Percentiles rank a stretch among this genome's conserved stretches.
phyloP scores from a whole-genome alignment of 108 stramenopile genomes.

The Pelagomonas calceolata region DNA sequence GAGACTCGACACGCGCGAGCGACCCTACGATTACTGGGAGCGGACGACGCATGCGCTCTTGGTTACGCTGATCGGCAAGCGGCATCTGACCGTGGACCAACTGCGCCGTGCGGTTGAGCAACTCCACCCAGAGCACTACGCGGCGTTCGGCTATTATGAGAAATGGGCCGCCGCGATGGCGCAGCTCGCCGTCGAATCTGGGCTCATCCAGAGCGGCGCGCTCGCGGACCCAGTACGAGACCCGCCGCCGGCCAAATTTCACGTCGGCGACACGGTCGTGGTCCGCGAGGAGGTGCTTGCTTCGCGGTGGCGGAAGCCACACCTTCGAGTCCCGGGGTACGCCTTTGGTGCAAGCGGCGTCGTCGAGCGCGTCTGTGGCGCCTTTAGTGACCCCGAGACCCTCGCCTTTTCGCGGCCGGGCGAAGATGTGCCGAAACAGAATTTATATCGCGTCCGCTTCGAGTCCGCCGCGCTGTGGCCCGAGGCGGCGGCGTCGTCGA shows the following conservation, averaged over 20 bases:
- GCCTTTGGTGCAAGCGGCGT: conserved; percentile 37
- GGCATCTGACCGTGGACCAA: conserved; percentile 29
- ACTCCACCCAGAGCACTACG: conserved; percentile 31
- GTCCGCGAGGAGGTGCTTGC: conserved; percentile 13
- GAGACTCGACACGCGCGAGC: conserved; percentile 3
- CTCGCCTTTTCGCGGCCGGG: conserved; percentile 26
- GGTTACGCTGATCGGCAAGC: conserved; percentile 28
- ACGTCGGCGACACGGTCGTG: conserved; percentile 31
- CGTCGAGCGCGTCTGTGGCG: conserved; percentile 30
- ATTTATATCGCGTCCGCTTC: conserved; percentile 38
- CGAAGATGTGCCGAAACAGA: conserved; percentile 20
- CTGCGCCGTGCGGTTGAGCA: conserved; percentile 37
- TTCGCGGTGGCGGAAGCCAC: conserved; percentile 39
- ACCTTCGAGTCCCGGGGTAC: conserved; percentile 45
- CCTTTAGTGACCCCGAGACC: conserved; percentile 38
- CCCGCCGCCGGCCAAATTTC: conserved; percentile 11
- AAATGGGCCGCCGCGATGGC: conserved; percentile 44
- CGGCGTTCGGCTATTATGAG: conserved; percentile 34
- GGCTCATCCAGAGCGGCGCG: conserved; percentile 18
- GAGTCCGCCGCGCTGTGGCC: conserved; percentile 27
- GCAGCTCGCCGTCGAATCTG: conserved; percentile 23
- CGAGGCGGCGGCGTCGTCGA: conserved; percentile 7
- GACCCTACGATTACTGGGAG: conserved; percentile 27
- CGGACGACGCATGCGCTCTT: conserved; percentile 38
- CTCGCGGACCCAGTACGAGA: conserved; percentile 16